These are phyloP conservation scores for Sclerotinia nivalis DNA, from an alignment of 2,329 filamentous ascomycete genomes.

Conservation along the genomic window DNA sequence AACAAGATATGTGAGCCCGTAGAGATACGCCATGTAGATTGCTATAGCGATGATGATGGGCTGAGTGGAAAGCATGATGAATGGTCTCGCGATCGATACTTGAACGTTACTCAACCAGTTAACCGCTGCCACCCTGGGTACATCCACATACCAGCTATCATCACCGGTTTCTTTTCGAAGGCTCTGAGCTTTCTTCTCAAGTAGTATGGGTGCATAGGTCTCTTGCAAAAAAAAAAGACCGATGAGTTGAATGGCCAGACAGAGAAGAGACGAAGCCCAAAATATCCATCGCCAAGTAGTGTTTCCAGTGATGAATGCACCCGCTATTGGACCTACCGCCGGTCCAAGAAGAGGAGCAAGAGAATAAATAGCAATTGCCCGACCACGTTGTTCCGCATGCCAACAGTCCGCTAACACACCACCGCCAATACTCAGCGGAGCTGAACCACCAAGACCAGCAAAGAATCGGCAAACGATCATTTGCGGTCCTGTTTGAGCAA, in stretches of 20 bases:
- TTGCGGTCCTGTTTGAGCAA: slow-evolving; percentile 46
- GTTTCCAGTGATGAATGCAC: slow-evolving; percentile 51
- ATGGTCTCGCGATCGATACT: slow-evolving; percentile 44
- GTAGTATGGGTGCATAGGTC: slow-evolving; percentile 51
- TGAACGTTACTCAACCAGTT: slow-evolving; percentile 46
- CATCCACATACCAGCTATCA: slow-evolving; percentile 52
- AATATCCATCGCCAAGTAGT: slow-evolving; percentile 56
- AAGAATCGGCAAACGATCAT: slow-evolving; percentile 50
- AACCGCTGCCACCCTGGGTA: slow-evolving; percentile 39
- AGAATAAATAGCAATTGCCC: slow-evolving; percentile 43
- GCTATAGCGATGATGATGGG: slow-evolving; percentile 56
- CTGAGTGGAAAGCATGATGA: slow-evolving; percentile 51
- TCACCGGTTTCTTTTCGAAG: slow-evolving; percentile 56
- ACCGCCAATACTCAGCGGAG: slow-evolving; percentile 49
- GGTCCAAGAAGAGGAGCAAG: slow-evolving; percentile 40
- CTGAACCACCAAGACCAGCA: slow-evolving; percentile 51
- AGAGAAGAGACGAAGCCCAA: slow-evolving; percentile 50
- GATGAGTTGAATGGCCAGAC: slow-evolving; percentile 45
- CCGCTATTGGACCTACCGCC: slow-evolving; percentile 48
- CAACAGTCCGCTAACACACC: slow-evolving; percentile 50
- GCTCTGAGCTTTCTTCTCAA: slow-evolving; percentile 46
- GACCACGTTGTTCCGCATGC: slow-evolving; percentile 49
- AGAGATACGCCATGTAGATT: slow-evolving; percentile 53
- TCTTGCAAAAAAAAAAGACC: slow-evolving; percentile 48
- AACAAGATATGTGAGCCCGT: slow-evolving; percentile 56